Conservation (phyloP, 345 rosid genomes). For the Linum lewisii region DNA sequence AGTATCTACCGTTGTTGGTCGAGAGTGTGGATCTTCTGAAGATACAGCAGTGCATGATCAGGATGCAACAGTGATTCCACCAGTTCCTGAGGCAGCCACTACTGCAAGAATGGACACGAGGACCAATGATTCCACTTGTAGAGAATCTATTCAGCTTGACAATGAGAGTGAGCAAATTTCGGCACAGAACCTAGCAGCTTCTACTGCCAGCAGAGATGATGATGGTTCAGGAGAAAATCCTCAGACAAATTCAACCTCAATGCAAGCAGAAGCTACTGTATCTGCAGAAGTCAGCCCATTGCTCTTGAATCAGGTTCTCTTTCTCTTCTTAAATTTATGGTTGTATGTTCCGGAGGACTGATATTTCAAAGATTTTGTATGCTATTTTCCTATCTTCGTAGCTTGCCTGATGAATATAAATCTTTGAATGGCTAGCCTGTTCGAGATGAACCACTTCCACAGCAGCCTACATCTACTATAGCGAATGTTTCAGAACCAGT, state of each 20-base stretch:
- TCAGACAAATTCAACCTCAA: conserved; percentile 3
- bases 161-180: not conserved
- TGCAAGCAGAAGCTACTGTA: conserved; percentile 7
- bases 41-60: not conserved
- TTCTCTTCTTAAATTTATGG: not conserved
- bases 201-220: conserved; percentile 1
- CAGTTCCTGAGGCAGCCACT: not conserved
- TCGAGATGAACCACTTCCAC: conserved; percentile 10
- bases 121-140: not conserved
- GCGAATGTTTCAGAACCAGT: conserved; percentile 14
- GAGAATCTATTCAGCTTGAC: too few species aligned
- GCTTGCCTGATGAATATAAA: too few species aligned
- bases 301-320: not conserved
- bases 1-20: not conserved
- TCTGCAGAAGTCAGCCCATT: not conserved
- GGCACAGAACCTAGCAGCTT: not conserved
- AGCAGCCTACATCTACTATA: conserved; percentile 23
- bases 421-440: not conserved
- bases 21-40: not conserved
- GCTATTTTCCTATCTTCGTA: not conserved
- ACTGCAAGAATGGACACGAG: not conserved
- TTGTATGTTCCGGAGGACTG: not conserved
- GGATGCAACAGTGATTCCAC: not conserved
- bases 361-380: not conserved
- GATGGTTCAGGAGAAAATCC: conserved; percentile 10